These are phyloP conservation scores for Starmerella roubikii DNA, from an alignment of 805 yeast genomes.

Conservation along the genomic window DNA sequence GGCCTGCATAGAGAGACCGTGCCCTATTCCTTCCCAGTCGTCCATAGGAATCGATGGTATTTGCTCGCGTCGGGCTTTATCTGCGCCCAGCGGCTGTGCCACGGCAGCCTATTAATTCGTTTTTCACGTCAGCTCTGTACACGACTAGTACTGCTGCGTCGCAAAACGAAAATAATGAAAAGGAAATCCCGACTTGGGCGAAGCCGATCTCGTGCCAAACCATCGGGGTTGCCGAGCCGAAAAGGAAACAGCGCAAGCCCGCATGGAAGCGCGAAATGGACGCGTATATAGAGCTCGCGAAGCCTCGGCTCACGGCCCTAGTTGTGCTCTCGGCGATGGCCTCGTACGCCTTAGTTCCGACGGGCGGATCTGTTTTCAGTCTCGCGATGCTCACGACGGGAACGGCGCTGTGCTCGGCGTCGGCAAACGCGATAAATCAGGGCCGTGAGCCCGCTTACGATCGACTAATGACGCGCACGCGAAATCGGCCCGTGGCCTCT, in stretches of 20 bases:
- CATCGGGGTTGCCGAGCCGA: neutral
- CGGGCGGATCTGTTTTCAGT: constrained; percentile 57
- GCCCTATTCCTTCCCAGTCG: too few relatives aligned
- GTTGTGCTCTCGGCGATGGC: constrained; percentile 88
- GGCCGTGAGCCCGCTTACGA: constrained; percentile 91
- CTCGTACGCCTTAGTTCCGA: constrained; percentile 84
- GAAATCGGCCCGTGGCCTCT: constrained; percentile 77
- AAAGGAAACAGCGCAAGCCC: constrained; percentile 1
- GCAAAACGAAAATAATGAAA: neutral
- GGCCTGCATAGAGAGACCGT: too few relatives aligned
- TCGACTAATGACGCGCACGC: constrained; percentile 73
- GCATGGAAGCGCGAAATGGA: constrained; percentile 4
- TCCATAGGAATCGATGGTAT: too few relatives aligned
- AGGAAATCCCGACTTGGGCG: constrained; percentile 14
- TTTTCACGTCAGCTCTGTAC: too few relatives aligned
- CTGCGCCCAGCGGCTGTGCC: neutral
- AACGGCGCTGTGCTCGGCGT: constrained; percentile 75
- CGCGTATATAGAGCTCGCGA: constrained; percentile 61
- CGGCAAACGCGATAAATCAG: constrained; percentile 96
- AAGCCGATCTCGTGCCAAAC: constrained; percentile 18
- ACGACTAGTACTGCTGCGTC: too few relatives aligned
- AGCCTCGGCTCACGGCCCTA: constrained; percentile 75
- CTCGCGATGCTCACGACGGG: constrained; percentile 67
- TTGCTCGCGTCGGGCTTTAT: neutral
- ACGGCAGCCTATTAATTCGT: too few relatives aligned